phyloP scores from a whole-genome alignment of 257 asterid species.

The Nicotiana otophora region DNA sequence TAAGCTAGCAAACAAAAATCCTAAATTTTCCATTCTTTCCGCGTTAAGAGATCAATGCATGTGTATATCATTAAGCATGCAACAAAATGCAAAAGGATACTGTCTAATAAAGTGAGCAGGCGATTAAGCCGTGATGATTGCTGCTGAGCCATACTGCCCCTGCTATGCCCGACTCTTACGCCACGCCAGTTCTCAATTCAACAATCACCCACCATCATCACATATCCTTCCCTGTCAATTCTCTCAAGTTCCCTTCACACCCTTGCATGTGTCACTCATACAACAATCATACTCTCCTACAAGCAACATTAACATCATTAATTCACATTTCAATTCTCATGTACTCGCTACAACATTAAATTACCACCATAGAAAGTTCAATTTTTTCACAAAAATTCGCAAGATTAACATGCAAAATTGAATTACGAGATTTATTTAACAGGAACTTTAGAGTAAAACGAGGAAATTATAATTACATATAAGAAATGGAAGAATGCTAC shows the following conservation, averaged over 20 bases:
- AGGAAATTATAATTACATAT: neutral
- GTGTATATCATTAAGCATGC: neutral
- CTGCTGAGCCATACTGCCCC: constrained; percentile 77
- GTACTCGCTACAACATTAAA: neutral
- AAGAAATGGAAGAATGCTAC: neutral
- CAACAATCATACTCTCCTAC: neutral
- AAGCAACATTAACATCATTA: constrained; percentile 8
- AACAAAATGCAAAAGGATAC: constrained; percentile 58
- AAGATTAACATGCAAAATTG: neutral
- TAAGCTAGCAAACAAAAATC: neutral
- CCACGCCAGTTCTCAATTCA: constrained; percentile 26
- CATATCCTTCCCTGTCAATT: constrained; percentile 14
- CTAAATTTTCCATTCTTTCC: neutral
- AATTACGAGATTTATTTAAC: neutral
- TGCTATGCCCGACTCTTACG: constrained; percentile 18
- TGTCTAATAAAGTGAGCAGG: constrained; percentile 89
- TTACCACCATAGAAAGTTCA: neutral
- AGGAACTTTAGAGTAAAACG: neutral
- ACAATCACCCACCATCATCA: constrained; percentile 22
- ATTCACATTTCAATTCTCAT: neutral
- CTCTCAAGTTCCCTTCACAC: constrained; percentile 14
- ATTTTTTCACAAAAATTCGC: neutral
- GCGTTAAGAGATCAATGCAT: neutral
- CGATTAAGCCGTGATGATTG: constrained; percentile 89
- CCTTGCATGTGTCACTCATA: constrained; percentile 31